Conservation (phyloP, 371 early-diverging fungal genomes). For the Circinella umbellata region DNA sequence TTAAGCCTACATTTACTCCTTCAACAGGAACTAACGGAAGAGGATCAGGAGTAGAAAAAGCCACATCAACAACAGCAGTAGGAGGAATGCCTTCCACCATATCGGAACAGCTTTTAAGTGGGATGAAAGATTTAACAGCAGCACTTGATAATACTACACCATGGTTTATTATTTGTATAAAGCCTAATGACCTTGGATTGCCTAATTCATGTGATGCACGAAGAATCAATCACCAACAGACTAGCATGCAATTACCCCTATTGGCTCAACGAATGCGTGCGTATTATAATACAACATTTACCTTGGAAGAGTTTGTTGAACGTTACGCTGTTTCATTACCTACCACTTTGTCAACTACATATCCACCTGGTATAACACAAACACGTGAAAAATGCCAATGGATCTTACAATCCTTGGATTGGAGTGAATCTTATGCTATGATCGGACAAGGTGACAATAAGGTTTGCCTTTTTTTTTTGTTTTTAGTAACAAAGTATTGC, state of each 20-base stretch:
- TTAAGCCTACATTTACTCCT: slow-evolving; percentile 42
- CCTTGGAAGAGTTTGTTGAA: slow-evolving; percentile 66
- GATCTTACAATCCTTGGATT: slow-evolving; percentile 60
- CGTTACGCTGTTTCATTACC: slow-evolving; percentile 66
- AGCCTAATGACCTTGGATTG: slow-evolving; percentile 68
- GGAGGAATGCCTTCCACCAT: slow-evolving; percentile 24
- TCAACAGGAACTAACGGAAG: slow-evolving; percentile 19
- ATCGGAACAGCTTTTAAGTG: slow-evolving; percentile 54
- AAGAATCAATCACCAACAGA: slow-evolving; percentile 60
- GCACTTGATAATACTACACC: slow-evolving; percentile 73
- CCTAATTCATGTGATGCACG: slow-evolving; percentile 62
- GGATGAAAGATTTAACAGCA: slow-evolving; percentile 73
- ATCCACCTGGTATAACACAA: background rate
- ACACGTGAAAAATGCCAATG: slow-evolving; percentile 55
- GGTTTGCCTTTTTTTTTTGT: slow-evolving; percentile 1
- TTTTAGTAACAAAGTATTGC: background rate
- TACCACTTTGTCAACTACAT: slow-evolving; percentile 25
- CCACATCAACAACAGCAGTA: background rate
- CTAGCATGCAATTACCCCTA: slow-evolving; percentile 49
- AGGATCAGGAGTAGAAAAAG: slow-evolving; percentile 1
- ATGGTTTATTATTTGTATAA: slow-evolving; percentile 87
- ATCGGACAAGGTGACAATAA: slow-evolving; percentile 34
- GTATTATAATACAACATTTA: slow-evolving; percentile 59
- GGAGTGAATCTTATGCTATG: slow-evolving; percentile 70
- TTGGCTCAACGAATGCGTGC: slow-evolving; percentile 54